Evolutionary conservation across 169 alveolate genomes (phyloP), one percentile per base, ranked within the genome.

Genomic region (Eimeria sp.): DNA sequence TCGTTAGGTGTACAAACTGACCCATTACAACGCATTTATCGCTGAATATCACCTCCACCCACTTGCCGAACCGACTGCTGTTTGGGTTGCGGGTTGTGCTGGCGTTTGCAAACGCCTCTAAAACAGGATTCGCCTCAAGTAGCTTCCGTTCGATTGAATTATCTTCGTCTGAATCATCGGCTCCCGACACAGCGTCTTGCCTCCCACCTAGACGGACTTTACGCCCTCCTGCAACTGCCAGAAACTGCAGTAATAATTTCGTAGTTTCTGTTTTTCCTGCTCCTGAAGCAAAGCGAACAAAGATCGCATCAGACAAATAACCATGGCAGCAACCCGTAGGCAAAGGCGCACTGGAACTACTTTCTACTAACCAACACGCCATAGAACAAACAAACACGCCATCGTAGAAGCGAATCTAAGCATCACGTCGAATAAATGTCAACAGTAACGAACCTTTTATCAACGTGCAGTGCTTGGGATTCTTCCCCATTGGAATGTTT

Each of bases 91-190:
- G 97, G 30, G 99, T 97, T 27, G 99, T 99, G 96, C 99, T 99
- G 0, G 99, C 99, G 97, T 99, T 99, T 45, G 99, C 99, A 94
- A 99, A 99, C 49, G 99, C 99, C 97, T 99, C 99, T 95, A 99
- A 97, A 20, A 99, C 97, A n/a, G 99, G 99, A 97, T 99, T 99
- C 82, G 99, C 99, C 92, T 98, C 99, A 43, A 99, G 96, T 49
- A 99, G 96, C 65, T 97, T 97, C 40, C 97, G 98, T 89, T 97
- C 96, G 43, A 96, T 78, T 9, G 92, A 61, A 11, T 75, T 47
- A 5, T 63, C 80, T 58, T 61, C 94, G n/a, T 22, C 16, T 67
- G 27, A 22, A 11, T 4, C 16, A 54, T 54, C 16, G 11, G 78
- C 78, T 30, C 54, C 57, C 20, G 45, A 16, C 1, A 25, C 49